These are phyloP conservation scores for Aspergillus jensenii DNA, from an alignment of 2,329 filamentous ascomycete genomes.

Conservation along the genomic window DNA sequence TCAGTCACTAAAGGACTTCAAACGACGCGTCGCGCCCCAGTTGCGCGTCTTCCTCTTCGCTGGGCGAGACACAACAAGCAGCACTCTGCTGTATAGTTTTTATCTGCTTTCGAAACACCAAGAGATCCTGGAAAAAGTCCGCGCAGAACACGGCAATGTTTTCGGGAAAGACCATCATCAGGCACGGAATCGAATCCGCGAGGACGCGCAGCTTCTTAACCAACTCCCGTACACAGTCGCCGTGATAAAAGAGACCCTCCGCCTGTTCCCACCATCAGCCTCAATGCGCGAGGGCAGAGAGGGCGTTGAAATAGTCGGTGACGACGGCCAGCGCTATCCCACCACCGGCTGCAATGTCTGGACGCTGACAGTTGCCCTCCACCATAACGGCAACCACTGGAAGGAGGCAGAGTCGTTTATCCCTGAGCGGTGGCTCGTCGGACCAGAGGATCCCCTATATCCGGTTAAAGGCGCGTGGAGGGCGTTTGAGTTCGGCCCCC, in stretches of 20 bases:
- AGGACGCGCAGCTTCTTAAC: constrained; percentile 49
- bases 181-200: constrained; percentile 40
- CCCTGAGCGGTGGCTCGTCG: constrained; percentile 37
- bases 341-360: constrained; percentile 15
- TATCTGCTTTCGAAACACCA: constrained; percentile 39
- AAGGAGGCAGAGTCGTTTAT: constrained; percentile 27
- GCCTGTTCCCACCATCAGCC: constrained; percentile 49
- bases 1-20: neutral
- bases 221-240: constrained; percentile 54
- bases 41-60: constrained; percentile 30
- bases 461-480: constrained; percentile 44
- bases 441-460: constrained; percentile 23
- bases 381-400: constrained; percentile 19
- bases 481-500: constrained; percentile 49
- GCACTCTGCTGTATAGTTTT: constrained; percentile 33
- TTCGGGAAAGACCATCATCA: constrained; percentile 46
- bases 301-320: constrained; percentile 5
- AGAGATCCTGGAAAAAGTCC: constrained; percentile 34
- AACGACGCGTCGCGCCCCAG: neutral
- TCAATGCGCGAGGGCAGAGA: constrained; percentile 18
- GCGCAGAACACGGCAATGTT: constrained; percentile 53
- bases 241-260: constrained; percentile 56
- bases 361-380: constrained; percentile 15
- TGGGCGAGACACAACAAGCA: constrained; percentile 28
- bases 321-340: constrained; percentile 13